A percentile compares a stretch with the other conserved stretches of the same genome.
Evolutionary conservation across 805 yeast genomes (phyloP).

Genomic region (Candida mattraensis): DNA sequence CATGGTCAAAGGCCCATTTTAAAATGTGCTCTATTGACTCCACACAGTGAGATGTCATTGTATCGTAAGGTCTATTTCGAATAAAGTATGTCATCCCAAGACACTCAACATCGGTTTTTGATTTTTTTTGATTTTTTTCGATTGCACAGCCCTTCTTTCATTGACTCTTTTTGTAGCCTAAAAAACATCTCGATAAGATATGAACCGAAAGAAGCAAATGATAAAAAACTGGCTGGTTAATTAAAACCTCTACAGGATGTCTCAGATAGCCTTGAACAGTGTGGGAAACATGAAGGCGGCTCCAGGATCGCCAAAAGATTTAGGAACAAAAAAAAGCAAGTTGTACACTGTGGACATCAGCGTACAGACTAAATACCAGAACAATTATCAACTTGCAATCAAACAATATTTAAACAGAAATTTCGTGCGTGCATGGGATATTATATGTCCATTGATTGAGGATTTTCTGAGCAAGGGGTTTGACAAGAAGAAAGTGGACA

Average conservation of each 20-base stretch:
- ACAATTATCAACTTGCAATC: conserved; percentile 40
- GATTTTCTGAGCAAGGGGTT: conserved; percentile 10
- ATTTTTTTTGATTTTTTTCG: no score
- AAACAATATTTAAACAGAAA: conserved; percentile 40
- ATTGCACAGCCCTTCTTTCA: no score
- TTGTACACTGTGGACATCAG: conserved; percentile 13
- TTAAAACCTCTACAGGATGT: no score
- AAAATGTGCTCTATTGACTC: conserved; percentile 1
- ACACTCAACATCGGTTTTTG: no score
- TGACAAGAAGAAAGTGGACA: conserved; percentile 7
- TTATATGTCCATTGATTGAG: conserved; percentile 22
- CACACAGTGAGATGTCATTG: no score
- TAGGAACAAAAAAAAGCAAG: background rate
- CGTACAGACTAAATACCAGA: conserved; percentile 19
- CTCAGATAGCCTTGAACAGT: conserved; percentile 4
- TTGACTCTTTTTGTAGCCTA: no score
- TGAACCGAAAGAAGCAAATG: no score
- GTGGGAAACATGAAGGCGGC: background rate
- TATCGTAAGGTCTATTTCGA: no score
- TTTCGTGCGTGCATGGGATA: conserved; percentile 30
- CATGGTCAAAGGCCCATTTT: conserved; percentile 36
- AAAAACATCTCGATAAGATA: no score
- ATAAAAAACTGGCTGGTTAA: no score
- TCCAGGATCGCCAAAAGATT: background rate
- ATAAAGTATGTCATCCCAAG: no score